These are phyloP conservation scores for Rugiboletus extremiorientalis DNA, from an alignment of 1,284 basidiomycete genomes.

Conservation along the genomic window DNA sequence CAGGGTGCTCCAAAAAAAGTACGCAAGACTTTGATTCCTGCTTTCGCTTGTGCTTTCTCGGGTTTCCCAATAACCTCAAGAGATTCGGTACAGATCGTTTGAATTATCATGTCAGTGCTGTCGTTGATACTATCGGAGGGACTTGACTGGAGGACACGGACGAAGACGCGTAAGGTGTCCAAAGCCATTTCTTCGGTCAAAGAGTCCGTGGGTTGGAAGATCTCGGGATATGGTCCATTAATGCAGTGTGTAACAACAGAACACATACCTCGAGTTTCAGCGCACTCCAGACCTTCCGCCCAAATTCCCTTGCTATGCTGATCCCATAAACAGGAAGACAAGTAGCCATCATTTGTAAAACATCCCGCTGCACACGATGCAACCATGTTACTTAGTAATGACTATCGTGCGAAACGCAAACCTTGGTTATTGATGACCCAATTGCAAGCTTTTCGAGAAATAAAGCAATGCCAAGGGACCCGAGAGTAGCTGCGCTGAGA, in stretches of 20 bases:
- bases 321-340: constrained; percentile 86
- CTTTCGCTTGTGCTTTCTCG: constrained; percentile 87
- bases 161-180: constrained; percentile 65
- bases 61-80: constrained; percentile 80
- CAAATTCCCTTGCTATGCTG: constrained; percentile 57
- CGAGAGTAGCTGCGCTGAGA: constrained; percentile 80
- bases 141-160: constrained; percentile 66
- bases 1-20: constrained; percentile 75
- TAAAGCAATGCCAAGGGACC: constrained; percentile 81
- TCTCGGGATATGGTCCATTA: constrained; percentile 45
- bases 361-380: constrained; percentile 62
- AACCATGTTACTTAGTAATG: background rate
- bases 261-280: constrained; percentile 79
- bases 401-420: constrained; percentile 30
- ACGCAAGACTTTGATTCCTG: constrained; percentile 80
- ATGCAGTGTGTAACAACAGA: background rate
- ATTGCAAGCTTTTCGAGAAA: constrained; percentile 93
- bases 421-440: constrained; percentile 84
- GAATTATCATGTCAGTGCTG: constrained; percentile 60
- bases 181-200: constrained; percentile 75
- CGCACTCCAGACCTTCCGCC: constrained; percentile 81
- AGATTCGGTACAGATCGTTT: constrained; percentile 78
- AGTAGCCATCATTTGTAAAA: constrained; percentile 68
- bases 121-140: constrained; percentile 36
- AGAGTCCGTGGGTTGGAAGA: constrained; percentile 86